Percentiles rank a stretch among this genome's conserved stretches.
These are phyloP conservation scores for Diaporthe vaccinii DNA, from an alignment of 2,329 filamentous ascomycete genomes.

Conservation along the genomic window DNA sequence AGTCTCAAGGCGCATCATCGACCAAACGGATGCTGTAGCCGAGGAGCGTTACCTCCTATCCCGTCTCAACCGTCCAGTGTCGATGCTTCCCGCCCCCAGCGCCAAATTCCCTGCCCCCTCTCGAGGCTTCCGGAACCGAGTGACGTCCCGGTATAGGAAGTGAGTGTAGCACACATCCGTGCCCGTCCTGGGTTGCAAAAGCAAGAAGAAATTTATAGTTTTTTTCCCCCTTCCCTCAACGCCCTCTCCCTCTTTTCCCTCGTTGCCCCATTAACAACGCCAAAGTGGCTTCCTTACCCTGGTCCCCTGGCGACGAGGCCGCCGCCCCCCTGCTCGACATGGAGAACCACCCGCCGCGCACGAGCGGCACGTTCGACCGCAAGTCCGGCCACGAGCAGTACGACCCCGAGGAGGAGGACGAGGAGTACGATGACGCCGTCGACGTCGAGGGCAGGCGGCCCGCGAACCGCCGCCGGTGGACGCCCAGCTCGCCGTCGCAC, in stretches of 20 bases:
- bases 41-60: slow-evolving; percentile 12
- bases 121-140: slow-evolving; percentile 16
- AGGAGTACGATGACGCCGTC: neutral
- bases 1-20: slow-evolving; percentile 3
- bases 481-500: slow-evolving; percentile 22
- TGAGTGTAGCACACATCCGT: neutral
- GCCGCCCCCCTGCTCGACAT: slow-evolving; percentile 36
- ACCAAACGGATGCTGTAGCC: slow-evolving; percentile 1
- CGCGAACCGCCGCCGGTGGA: slow-evolving; percentile 22
- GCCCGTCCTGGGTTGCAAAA: neutral
- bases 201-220: neutral
- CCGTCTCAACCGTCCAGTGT: neutral
- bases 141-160: slow-evolving; percentile 1
- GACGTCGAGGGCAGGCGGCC: slow-evolving; percentile 20
- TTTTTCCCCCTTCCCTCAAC: neutral
- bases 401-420: neutral
- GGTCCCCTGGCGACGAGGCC: slow-evolving; percentile 34
- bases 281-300: slow-evolving; percentile 27
- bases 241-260: neutral
- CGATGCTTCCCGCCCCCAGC: slow-evolving; percentile 25
- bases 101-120: neutral
- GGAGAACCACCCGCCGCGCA: slow-evolving; percentile 31
- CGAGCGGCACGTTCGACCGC: slow-evolving; percentile 21
- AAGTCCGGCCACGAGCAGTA: slow-evolving; percentile 32
- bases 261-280: neutral